Evolutionary conservation across 2,329 filamentous ascomycete species (phyloP).

Genomic region (Fusarium robinianum): DNA sequence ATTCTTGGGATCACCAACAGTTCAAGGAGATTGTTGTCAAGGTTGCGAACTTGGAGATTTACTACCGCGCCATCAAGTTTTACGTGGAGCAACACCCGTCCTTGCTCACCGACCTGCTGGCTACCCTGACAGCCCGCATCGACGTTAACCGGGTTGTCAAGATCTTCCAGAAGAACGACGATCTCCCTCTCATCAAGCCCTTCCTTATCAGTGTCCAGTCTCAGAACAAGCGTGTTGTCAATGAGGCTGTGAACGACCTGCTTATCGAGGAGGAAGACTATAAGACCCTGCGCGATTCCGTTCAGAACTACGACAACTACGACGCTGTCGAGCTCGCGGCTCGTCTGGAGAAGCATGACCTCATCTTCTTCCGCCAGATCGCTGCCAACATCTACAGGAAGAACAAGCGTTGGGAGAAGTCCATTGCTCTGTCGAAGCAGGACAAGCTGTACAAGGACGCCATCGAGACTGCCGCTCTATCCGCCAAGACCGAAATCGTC

Average conservation of each 20-base stretch:
- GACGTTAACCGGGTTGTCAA: slow-evolving; percentile 99
- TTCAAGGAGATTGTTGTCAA: slow-evolving; percentile 99
- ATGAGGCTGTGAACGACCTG: slow-evolving; percentile 96
- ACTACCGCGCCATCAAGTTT: slow-evolving; percentile 96
- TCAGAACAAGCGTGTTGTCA: slow-evolving; percentile 98
- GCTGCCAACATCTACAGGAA: slow-evolving; percentile 98
- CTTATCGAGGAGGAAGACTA: slow-evolving; percentile 99
- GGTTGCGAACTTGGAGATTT: slow-evolving; percentile 97
- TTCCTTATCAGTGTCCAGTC: slow-evolving; percentile 95
- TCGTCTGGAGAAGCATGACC: slow-evolving; percentile 93
- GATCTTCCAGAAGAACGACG: slow-evolving; percentile 98
- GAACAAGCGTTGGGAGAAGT: slow-evolving; percentile 99
- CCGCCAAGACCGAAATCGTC: slow-evolving; percentile 86
- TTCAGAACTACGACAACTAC: slow-evolving; percentile 99
- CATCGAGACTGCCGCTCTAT: slow-evolving; percentile 95
- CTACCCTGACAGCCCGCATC: slow-evolving; percentile 87
- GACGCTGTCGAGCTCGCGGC: slow-evolving; percentile 91
- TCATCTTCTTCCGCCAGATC: slow-evolving; percentile 99
- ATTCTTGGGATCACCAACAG: slow-evolving; percentile 98
- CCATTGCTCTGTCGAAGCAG: slow-evolving; percentile 95
- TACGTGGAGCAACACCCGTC: slow-evolving; percentile 97
- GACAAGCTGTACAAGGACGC: slow-evolving; percentile 99
- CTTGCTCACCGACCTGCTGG: slow-evolving; percentile 91
- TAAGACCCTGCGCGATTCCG: slow-evolving; percentile 96
- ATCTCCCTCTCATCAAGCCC: slow-evolving; percentile 96